Base-by-base conservation (phyloP, 164 flowering plant genomes). In the Annona cherimola region DNA sequence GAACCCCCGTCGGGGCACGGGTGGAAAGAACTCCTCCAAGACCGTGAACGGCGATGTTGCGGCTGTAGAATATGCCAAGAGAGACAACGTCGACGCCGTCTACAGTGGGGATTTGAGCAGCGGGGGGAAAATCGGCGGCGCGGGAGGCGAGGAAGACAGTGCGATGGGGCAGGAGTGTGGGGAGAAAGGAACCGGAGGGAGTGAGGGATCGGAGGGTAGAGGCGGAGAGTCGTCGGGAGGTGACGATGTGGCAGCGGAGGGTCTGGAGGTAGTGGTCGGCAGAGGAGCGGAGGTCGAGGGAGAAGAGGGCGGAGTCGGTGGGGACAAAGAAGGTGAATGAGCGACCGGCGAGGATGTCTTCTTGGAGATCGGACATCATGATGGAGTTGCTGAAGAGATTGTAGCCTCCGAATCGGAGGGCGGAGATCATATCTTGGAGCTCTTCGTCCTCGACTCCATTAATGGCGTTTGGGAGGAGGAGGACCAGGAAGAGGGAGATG, bases 321-420 rank as follows among this genome's bases (percentile, higher is more conserved):
- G 85, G 85, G 14, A 76, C 80, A 67, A 82, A 78, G 77, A 82
- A 44, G 42, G 85, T 82, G 81, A 78, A 74, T 69, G 72, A 71
- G 18, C 44, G 0, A 40, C 74, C 64, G 59, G 63, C 26, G 61
- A 75, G 70, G 73, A 83, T 64, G 12, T 73, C 75, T 75, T 44
- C 64, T 19, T 46, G 77, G 59, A 80, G 62, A 43, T 80, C 80
- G 12, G 80, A 80, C 0, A 74, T 77, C 63, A 63, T 45, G 45
- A 80, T 19, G 50, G 83, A 80, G 76, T 80, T 77, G 63, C 73
- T 41, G 74, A 79, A 76, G 75, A 80, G 81, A 44, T 71, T 66
- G 83, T 80, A 77, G 74, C 68, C 75, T 60, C 63, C 64, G 19
- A 46, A 62, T 57, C 78, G 55, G 55, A 80, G 74, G 19, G 69